phyloP scores from a whole-genome alignment of 192 early-diverging fungal species.

The Geranomyces variabilis region DNA sequence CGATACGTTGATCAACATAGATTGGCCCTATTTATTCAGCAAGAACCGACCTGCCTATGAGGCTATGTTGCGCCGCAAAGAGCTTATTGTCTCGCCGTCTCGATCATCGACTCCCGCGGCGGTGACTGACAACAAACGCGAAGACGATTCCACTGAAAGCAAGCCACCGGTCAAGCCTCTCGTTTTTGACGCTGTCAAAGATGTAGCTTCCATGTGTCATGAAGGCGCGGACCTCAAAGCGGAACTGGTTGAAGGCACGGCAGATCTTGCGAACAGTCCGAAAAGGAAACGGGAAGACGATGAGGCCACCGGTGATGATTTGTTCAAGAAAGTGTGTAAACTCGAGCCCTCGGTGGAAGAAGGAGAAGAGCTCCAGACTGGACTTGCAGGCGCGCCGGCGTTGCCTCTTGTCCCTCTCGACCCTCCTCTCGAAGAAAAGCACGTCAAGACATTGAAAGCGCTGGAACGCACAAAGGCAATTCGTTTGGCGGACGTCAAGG shows the following conservation, averaged over 20 bases:
- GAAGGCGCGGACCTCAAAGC: no score
- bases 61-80: neutral
- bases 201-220: neutral
- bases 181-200: neutral
- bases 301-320: neutral
- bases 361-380: neutral
- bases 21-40: constrained; percentile 90
- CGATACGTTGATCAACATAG: constrained; percentile 64
- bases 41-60: constrained; percentile 16
- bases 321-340: neutral
- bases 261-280: neutral
- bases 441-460: constrained; percentile 33
- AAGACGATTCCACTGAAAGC: neutral
- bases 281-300: constrained; percentile 1
- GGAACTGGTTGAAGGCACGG: neutral
- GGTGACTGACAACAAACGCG: neutral
- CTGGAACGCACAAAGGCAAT: constrained; percentile 15
- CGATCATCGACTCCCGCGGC: neutral
- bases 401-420: neutral
- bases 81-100: neutral
- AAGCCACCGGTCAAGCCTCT: no score
- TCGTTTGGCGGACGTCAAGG: constrained; percentile 8
- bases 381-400: neutral
- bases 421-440: neutral
- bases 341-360: neutral